These are phyloP conservation scores for Sugiyamaella qingdaonensis DNA, from an alignment of 805 yeast genomes.

Conservation along the genomic window DNA sequence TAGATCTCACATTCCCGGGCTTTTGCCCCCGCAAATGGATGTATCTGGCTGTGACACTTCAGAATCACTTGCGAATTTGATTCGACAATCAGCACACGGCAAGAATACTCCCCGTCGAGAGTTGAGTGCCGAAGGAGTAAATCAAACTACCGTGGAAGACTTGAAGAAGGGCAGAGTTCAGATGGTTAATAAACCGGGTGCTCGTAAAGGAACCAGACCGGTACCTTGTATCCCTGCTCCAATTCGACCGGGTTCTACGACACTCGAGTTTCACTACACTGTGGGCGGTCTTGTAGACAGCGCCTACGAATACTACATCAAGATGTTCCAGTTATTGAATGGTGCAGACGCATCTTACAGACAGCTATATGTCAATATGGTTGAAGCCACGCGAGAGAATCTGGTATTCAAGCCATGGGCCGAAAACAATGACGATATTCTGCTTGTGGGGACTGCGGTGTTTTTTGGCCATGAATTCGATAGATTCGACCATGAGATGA, in stretches of 20 bases:
- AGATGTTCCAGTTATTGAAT: constrained; percentile 43
- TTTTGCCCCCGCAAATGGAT: constrained; percentile 45
- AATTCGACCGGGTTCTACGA: background rate
- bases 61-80: background rate
- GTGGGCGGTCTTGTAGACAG: constrained; percentile 45
- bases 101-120: background rate
- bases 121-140: constrained; percentile 17
- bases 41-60: constrained; percentile 46
- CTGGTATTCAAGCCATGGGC: constrained; percentile 45
- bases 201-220: background rate
- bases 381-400: constrained; percentile 37
- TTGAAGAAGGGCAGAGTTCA: background rate
- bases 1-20: constrained; percentile 37
- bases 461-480: constrained; percentile 6
- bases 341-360: constrained; percentile 37
- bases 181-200: constrained; percentile 1
- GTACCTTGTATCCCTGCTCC: background rate
- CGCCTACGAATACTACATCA: constrained; percentile 47
- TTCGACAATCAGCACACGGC: background rate
- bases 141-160: background rate
- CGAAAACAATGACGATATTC: constrained; percentile 38
- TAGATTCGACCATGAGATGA: constrained; percentile 37
- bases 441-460: constrained; percentile 32
- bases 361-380: constrained; percentile 29
- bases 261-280: constrained; percentile 23